phyloP scores from a whole-genome alignment of 148 eudicot genomes.

The Drosera capensis region DNA sequence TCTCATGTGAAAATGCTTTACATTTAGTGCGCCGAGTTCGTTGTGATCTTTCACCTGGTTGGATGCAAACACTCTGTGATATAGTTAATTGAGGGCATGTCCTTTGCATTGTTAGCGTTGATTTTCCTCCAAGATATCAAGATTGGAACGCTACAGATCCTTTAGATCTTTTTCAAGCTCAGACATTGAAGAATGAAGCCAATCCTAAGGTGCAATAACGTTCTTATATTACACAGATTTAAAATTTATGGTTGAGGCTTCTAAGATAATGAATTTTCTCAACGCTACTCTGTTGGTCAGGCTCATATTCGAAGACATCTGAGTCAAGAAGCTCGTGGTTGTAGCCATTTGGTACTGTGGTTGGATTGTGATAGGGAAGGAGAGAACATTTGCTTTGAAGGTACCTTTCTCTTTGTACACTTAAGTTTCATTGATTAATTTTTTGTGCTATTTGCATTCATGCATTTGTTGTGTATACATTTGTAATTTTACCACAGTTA shows the following conservation, averaged over 20 bases:
- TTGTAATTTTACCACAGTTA: no score
- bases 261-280: neutral
- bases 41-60: no score
- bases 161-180: slow-evolving; percentile 72
- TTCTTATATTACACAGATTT: no score
- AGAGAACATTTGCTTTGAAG: slow-evolving; percentile 97
- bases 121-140: slow-evolving; percentile 74
- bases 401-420: slow-evolving; percentile 29
- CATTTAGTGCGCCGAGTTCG: no score
- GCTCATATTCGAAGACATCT: slow-evolving; percentile 83
- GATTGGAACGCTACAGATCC: slow-evolving; percentile 83
- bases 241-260: no score
- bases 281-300: slow-evolving; percentile 32
- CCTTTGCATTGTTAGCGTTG: slow-evolving; percentile 49
- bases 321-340: slow-evolving; percentile 90
- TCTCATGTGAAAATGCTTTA: no score
- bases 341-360: slow-evolving; percentile 75
- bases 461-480: no score
- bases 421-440: no score
- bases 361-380: slow-evolving; percentile 98
- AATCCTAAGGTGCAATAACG: slow-evolving; percentile 64
- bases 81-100: slow-evolving; percentile 10
- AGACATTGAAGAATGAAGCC: slow-evolving; percentile 57
- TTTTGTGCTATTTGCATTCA: no score
- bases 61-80: neutral